Percentiles rank a stretch among this genome's conserved stretches.
These are phyloP conservation scores for Musa itinerans DNA, from an alignment of 176 grass and related monocot species.

Conservation along the genomic window DNA sequence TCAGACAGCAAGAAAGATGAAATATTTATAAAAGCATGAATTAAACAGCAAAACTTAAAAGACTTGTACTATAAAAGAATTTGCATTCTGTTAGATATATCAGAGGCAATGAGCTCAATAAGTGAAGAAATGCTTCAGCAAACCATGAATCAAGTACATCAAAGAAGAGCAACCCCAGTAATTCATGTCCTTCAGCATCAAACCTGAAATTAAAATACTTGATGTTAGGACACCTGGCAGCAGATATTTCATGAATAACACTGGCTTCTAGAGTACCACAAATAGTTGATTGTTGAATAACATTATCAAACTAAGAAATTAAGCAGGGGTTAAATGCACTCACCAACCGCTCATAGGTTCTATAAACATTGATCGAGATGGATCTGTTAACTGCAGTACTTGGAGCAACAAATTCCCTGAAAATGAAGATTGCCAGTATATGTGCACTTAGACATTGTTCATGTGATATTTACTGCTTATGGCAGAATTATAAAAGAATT, in stretches of 20 bases:
- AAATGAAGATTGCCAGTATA: conserved; percentile 1
- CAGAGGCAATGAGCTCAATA: not conserved
- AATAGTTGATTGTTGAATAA: too few relatives aligned
- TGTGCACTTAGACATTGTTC: conserved; percentile 1
- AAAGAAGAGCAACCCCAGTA: conserved; percentile 60
- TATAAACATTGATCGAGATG: conserved; percentile 68
- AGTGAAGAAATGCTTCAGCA: conserved; percentile 7
- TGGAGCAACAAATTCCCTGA: conserved; percentile 51
- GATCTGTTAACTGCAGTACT: conserved; percentile 47
- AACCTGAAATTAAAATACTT: conserved; percentile 39
- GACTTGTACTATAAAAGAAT: not conserved
- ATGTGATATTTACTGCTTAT: not conserved
- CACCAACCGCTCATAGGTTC: conserved; percentile 70
- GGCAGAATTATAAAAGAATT: not conserved
- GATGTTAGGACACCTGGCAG: not conserved
- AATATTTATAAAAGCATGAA: not conserved
- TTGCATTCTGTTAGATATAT: not conserved
- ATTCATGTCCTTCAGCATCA: conserved; percentile 68
- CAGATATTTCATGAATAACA: too few relatives aligned
- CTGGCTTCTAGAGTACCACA: too few relatives aligned
- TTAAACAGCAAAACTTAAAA: not conserved
- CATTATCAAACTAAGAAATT: not conserved
- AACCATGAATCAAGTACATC: conserved; percentile 68
- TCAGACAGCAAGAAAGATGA: not conserved
- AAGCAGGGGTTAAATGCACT: conserved; percentile 2